Evolutionary conservation across 1,139 yeast genomes (phyloP).

Genomic region (Candida mesenterica): DNA sequence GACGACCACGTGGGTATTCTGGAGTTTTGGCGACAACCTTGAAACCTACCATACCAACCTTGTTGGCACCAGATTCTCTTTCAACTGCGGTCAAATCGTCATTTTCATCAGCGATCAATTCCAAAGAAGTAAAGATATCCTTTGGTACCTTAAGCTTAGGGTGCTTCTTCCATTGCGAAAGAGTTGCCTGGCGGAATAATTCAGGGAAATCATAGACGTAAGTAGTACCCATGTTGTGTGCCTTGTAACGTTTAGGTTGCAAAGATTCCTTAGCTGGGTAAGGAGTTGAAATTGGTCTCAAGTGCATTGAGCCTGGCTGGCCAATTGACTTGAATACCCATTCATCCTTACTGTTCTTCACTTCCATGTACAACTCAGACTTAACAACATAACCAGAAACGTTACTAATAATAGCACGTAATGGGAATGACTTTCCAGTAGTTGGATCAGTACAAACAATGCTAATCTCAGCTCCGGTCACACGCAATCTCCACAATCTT

Average conservation of each 20-base stretch:
- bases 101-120: constrained; percentile 78
- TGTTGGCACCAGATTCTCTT: constrained; percentile 95
- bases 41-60: constrained; percentile 98
- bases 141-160: constrained; percentile 65
- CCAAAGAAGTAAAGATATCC: constrained; percentile 74
- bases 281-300: constrained; percentile 92
- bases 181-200: constrained; percentile 89
- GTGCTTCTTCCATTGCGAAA: constrained; percentile 77
- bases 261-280: constrained; percentile 97
- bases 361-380: constrained; percentile 91
- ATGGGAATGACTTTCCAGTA: constrained; percentile 88
- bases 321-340: constrained; percentile 97
- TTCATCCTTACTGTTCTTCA: constrained; percentile 86
- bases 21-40: constrained; percentile 88
- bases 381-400: constrained; percentile 97
- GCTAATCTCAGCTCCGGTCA: constrained; percentile 95
- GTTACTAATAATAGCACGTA: constrained; percentile 93
- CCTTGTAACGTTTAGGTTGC: constrained; percentile 98
- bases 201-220: constrained; percentile 99
- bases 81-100: constrained; percentile 82
- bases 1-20: constrained; percentile 95
- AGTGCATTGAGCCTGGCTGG: constrained; percentile 93
- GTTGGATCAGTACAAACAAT: constrained; percentile 89
- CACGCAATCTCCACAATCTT: constrained; percentile 93
- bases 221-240: constrained; percentile 97